Base-by-base conservation (phyloP, 192 early-diverging fungal genomes). In the Dissophora ornata region DNA sequence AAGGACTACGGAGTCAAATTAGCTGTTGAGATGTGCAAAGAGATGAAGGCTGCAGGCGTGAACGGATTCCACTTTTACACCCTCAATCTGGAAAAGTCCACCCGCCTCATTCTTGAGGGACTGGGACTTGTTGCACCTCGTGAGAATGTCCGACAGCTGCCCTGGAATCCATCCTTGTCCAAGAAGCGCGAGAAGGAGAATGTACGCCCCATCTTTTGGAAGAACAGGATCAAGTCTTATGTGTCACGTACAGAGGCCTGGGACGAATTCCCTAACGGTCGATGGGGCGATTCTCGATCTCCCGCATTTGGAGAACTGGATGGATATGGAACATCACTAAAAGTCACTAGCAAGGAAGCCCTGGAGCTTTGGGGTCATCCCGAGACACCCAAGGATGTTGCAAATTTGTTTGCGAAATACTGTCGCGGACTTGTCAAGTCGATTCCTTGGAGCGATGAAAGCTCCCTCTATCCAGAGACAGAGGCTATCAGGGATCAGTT, bases 191-290 rank as follows among this genome's bases (percentile, higher is more conserved):
- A 93, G 29, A 92, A 93, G 71, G 97, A 99, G 82, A 96, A 90
- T 61, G 97, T 99, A 46, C 94, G 97, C 25, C 97, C 97, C 22
- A 99, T 99, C 71, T 98, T 98, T 63, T 99, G 97, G 97, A 90
- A 91, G 80, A 98, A 99, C 87, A 90, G 96, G 41, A 89, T 92
- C 36, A 88, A 91, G 67, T 93, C 90, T 80, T 98, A 99, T 87
- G 91, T 98, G 67, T 68, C 85, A 15, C 87, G 92, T 28, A 95
- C 94, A n/a, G 91, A 93, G 50, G 81, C 87, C 45, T 92, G 90
- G 89, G 96, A 99, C 80, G 96, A 99, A 53, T 99, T 97, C 70
- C 97, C 96, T 18, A 99, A 99, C 67, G 97, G 97, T 36, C 91
- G 97, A 33, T 99, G 96, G 97, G 97, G 97, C 28, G 96, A 99